phyloP scores from a whole-genome alignment of 225 moss, liverwort and hornwort genomes.

The Thuidium tamariscinum region DNA sequence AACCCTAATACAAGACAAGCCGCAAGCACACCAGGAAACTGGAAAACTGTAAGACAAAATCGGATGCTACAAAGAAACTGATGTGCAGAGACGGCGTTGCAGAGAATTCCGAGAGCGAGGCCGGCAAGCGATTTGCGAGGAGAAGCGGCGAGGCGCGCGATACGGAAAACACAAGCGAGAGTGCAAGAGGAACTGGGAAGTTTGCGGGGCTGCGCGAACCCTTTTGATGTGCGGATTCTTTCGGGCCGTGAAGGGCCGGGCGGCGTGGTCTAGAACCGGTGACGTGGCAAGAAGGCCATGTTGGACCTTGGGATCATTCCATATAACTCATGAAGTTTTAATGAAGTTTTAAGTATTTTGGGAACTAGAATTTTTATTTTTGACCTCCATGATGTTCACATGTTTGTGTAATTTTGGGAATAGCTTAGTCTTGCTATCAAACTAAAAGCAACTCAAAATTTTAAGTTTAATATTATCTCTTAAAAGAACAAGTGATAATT shows the following conservation, averaged over 20 bases:
- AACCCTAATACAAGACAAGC: background rate
- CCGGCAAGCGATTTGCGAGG: background rate
- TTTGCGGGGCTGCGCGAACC: background rate
- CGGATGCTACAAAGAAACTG: background rate
- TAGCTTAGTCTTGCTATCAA: fast-evolving
- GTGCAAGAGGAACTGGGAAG: background rate
- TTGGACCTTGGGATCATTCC: background rate
- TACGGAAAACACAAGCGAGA: background rate
- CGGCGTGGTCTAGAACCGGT: background rate
- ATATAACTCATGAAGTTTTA: background rate
- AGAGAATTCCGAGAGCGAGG: background rate
- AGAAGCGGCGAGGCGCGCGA: background rate
- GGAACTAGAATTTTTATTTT: no score
- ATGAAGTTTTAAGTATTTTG: background rate
- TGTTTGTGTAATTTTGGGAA: fast-evolving
- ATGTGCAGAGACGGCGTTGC: background rate
- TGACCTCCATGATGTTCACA: fast-evolving
- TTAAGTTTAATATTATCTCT: fast-evolving
- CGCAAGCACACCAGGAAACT: background rate
- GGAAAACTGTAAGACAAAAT: background rate
- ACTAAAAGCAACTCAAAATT: background rate
- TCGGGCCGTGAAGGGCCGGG: background rate
- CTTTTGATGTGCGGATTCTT: background rate
- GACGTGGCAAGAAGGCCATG: background rate
- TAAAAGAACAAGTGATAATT: fast-evolving